Percentiles rank a stretch among this genome's conserved stretches.
Evolutionary conservation across 164 flowering plant species (phyloP).

Genomic region (Annona cherimola): DNA sequence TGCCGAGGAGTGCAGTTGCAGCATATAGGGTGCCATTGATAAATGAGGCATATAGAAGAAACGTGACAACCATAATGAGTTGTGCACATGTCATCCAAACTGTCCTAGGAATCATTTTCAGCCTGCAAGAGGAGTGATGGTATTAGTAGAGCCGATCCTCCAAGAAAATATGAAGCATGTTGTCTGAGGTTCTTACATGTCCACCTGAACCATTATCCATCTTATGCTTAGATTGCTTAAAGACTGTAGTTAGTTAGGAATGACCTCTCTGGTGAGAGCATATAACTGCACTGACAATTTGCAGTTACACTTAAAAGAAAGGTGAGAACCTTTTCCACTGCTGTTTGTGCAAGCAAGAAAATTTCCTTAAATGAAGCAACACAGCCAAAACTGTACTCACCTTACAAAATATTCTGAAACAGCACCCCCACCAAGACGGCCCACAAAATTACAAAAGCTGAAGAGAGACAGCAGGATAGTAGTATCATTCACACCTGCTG

Average conservation of each 20-base stretch:
- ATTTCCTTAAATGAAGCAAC: not conserved
- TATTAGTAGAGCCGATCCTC: not conserved
- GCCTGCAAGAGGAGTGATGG: slow-evolving; percentile 37
- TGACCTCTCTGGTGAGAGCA: too few species aligned
- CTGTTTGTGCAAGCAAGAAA: not conserved
- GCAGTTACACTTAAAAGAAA: too few species aligned
- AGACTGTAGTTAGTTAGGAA: too few species aligned
- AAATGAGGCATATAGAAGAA: slow-evolving; percentile 69
- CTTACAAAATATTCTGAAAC: slow-evolving; percentile 84
- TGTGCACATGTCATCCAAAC: slow-evolving; percentile 72
- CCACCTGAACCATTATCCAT: too few species aligned
- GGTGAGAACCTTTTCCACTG: not conserved
- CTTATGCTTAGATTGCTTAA: too few species aligned
- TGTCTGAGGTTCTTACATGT: too few species aligned
- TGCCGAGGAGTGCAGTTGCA: slow-evolving; percentile 72
- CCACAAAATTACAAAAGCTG: slow-evolving; percentile 82
- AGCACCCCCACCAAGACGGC: slow-evolving; percentile 88
- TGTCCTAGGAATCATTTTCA: slow-evolving; percentile 62
- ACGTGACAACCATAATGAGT: slow-evolving; percentile 52
- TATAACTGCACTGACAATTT: too few species aligned
- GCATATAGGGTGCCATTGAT: slow-evolving; percentile 57
- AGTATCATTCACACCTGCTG: slow-evolving; percentile 58
- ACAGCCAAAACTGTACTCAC: slow-evolving; percentile 25
- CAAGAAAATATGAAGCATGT: too few species aligned
- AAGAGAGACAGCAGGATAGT: slow-evolving; percentile 66